Evolutionary conservation across 495 filamentous ascomycete genomes (phyloP).

Genomic region (Choiromyces venosus): DNA sequence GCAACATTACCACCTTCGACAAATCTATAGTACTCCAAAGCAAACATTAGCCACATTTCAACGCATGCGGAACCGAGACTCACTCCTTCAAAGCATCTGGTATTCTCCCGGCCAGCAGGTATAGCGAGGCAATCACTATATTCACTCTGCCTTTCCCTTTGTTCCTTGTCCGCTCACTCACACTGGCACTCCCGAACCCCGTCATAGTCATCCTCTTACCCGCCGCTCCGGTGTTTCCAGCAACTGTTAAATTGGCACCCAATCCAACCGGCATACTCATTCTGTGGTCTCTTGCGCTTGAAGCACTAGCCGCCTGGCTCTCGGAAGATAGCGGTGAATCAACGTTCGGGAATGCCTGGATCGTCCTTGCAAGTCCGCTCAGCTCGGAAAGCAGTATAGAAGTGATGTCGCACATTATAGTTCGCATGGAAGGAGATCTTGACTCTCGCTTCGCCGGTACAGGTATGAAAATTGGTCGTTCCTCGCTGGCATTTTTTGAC

Average conservation of each 20-base stretch:
- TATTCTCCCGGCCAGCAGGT: conserved; percentile 84
- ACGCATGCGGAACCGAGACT: conserved; percentile 14
- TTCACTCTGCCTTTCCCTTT: conserved; percentile 75
- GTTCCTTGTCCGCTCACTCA: conserved; percentile 69
- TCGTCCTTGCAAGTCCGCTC: conserved; percentile 74
- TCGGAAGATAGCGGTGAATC: conserved; percentile 59
- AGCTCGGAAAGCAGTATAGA: conserved; percentile 78
- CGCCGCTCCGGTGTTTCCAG: conserved; percentile 54
- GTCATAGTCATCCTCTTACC: conserved; percentile 73
- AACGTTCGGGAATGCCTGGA: conserved; percentile 71
- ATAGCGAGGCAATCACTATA: conserved; percentile 77
- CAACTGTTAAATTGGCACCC: conserved; percentile 48
- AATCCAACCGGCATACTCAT: conserved; percentile 74
- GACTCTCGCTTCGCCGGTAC: conserved; percentile 67
- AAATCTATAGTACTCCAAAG: conserved; percentile 44
- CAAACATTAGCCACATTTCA: conserved; percentile 18
- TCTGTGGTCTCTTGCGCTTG: conserved; percentile 46
- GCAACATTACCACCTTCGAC: conserved; percentile 71
- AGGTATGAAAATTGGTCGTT: conserved; percentile 50
- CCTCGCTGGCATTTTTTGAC: conserved; percentile 40
- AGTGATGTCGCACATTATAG: conserved; percentile 86
- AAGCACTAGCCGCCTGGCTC: conserved; percentile 15
- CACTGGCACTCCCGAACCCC: conserved; percentile 68
- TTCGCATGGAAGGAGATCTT: conserved; percentile 86
- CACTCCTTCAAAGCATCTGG: conserved; percentile 76